Percentiles rank a stretch among this genome's conserved stretches.
Conservation (phyloP, 768 basidiomycete species). For the Suillus clintonianus region DNA sequence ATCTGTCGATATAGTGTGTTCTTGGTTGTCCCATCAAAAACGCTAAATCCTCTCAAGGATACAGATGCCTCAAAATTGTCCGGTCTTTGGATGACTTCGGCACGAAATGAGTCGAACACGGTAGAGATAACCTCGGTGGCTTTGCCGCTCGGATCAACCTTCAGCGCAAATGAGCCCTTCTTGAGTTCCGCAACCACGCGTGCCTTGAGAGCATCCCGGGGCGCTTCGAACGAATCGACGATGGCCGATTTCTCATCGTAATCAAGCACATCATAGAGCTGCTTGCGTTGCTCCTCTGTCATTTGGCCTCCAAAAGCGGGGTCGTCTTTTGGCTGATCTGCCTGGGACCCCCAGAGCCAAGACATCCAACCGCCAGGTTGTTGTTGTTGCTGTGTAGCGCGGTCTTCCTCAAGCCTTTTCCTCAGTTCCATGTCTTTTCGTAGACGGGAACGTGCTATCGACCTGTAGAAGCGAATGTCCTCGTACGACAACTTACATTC, state of each 20-base stretch:
- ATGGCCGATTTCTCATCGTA: slow-evolving; percentile 87
- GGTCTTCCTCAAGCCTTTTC: slow-evolving; percentile 68
- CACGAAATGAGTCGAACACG: slow-evolving; percentile 85
- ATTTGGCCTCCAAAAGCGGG: slow-evolving; percentile 64
- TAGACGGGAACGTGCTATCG: slow-evolving; percentile 85
- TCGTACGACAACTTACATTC: slow-evolving; percentile 89
- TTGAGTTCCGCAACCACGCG: slow-evolving; percentile 77
- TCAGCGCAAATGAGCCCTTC: slow-evolving; percentile 86
- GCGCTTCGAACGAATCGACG: slow-evolving; percentile 65
- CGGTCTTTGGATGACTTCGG: slow-evolving; percentile 80
- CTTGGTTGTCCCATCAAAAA: slow-evolving; percentile 88
- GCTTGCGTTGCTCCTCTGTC: slow-evolving; percentile 87
- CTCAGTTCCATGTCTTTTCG: slow-evolving; percentile 79
- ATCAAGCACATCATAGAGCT: slow-evolving; percentile 89
- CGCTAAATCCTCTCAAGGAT: slow-evolving; percentile 81
- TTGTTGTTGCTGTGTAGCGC: slow-evolving; percentile 52
- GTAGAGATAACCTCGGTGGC: slow-evolving; percentile 78
- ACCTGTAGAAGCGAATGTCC: slow-evolving; percentile 96
- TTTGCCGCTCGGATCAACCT: slow-evolving; percentile 65
- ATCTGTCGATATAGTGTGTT: slow-evolving; percentile 86
- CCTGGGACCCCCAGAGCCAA: slow-evolving; percentile 78
- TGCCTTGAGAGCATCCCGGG: slow-evolving; percentile 79
- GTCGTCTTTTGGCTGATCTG: slow-evolving; percentile 46
- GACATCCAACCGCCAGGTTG: slow-evolving; percentile 60
- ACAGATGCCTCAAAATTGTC: slow-evolving; percentile 86